Conservation (phyloP, 2,329 filamentous ascomycete genomes). For the Colletotrichum aenigma region DNA sequence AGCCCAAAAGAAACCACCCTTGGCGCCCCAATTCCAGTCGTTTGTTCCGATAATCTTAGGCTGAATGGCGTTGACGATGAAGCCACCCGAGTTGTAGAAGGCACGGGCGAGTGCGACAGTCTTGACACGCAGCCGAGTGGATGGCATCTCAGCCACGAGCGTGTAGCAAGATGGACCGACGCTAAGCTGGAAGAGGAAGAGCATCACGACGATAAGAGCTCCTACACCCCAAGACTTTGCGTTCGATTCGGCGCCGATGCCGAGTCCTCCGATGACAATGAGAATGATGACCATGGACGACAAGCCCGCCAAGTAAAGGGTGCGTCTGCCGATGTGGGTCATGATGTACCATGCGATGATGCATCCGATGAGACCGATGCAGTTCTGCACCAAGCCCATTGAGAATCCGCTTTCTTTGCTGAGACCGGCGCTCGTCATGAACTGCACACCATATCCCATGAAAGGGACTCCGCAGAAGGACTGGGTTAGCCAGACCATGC, state of each 20-base stretch:
- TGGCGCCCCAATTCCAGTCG: constrained; percentile 33
- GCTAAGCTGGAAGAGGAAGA: constrained; percentile 42
- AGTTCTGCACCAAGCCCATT: constrained; percentile 43
- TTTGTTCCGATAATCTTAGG: constrained; percentile 20
- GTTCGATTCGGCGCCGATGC: constrained; percentile 31
- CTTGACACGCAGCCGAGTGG: constrained; percentile 50
- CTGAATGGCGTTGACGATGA: constrained; percentile 34
- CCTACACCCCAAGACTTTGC: constrained; percentile 43
- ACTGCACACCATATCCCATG: constrained; percentile 19
- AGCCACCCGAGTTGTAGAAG: constrained; percentile 43
- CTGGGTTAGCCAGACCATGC: constrained; percentile 29
- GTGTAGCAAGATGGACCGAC: constrained; percentile 45
- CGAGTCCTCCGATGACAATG: constrained; percentile 35
- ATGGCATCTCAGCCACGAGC: constrained; percentile 48
- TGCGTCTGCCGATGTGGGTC: constrained; percentile 41
- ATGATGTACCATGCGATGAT: constrained; percentile 44
- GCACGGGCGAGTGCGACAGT: constrained; percentile 49
- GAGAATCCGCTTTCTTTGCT: constrained; percentile 32
- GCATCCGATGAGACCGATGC: constrained; percentile 46
- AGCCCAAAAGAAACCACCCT: constrained; percentile 31
- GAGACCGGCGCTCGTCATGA: constrained; percentile 29
- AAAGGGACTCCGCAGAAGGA: constrained; percentile 27
- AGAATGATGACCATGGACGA: constrained; percentile 42
- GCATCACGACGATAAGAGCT: constrained; percentile 47
- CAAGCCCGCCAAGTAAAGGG: constrained; percentile 43